Evolutionary conservation across 148 eudicot genomes (phyloP).

Genomic region (Arbutus unedo): DNA sequence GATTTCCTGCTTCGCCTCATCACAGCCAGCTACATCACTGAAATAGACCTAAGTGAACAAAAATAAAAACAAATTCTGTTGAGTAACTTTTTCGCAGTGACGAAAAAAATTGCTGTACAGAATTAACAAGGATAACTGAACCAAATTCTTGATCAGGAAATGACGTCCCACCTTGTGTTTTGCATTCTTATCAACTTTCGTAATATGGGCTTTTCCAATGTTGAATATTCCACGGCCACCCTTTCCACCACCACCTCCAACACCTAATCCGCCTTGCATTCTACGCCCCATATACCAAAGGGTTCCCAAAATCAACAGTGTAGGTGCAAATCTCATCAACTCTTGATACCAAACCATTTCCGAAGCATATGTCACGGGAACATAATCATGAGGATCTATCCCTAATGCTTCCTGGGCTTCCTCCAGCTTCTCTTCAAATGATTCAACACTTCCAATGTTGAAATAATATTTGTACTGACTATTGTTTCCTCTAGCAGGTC

Average conservation of each 20-base stretch:
- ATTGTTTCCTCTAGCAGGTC: conserved; percentile 33
- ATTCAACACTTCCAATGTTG: conserved; percentile 76
- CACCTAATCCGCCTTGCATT: conserved; percentile 90
- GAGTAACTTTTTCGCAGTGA: not conserved
- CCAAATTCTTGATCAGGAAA: conserved; percentile 11
- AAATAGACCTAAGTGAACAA: conserved; percentile 45
- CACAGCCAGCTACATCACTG: conserved; percentile 79
- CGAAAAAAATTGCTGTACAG: not conserved
- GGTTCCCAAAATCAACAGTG: conserved; percentile 63
- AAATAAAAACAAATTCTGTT: not conserved
- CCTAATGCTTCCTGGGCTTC: conserved; percentile 82
- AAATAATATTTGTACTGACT: conserved; percentile 70
- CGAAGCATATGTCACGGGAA: conserved; percentile 69
- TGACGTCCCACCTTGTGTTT: conserved; percentile 62
- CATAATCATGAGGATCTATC: conserved; percentile 63
- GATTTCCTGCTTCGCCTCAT: conserved; percentile 78
- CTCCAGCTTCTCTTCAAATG: conserved; percentile 87
- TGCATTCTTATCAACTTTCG: conserved; percentile 75
- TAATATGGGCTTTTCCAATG: conserved; percentile 76
- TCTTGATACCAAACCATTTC: conserved; percentile 82
- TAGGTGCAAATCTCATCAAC: conserved; percentile 66
- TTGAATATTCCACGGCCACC: conserved; percentile 78
- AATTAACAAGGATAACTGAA: not conserved
- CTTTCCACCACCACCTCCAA: conserved; percentile 58
- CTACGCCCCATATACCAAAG: conserved; percentile 64